phyloP scores from a whole-genome alignment of 495 filamentous ascomycete species.

The Margaritispora aquatica region DNA sequence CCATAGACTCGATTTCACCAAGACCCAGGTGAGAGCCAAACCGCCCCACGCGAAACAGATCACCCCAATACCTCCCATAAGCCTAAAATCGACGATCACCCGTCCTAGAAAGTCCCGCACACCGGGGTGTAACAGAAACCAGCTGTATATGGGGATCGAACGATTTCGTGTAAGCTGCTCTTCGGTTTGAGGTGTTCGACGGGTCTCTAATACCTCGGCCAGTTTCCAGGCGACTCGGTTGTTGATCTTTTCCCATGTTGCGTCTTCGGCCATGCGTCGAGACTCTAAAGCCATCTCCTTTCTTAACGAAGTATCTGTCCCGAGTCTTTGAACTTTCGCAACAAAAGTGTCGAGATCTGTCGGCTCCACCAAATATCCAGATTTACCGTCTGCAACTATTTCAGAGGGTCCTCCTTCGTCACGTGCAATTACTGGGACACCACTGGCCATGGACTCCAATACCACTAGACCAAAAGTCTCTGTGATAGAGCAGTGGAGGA shows the following conservation, averaged over 20 bases:
- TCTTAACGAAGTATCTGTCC: constrained; percentile 31
- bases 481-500: constrained; percentile 58
- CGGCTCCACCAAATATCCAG: constrained; percentile 51
- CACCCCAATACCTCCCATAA: constrained; percentile 29
- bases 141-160: constrained; percentile 18
- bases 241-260: constrained; percentile 60
- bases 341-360: constrained; percentile 48
- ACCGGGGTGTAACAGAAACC: constrained; percentile 18
- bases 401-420: constrained; percentile 60
- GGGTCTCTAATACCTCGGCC: constrained; percentile 38
- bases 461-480: constrained; percentile 63
- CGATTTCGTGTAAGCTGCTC: not conserved
- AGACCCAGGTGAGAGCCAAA: constrained; percentile 25
- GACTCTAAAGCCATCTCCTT: constrained; percentile 33
- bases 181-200: not conserved
- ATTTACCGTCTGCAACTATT: constrained; percentile 47
- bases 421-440: constrained; percentile 55
- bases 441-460: constrained; percentile 60
- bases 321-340: constrained; percentile 34
- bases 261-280: constrained; percentile 45
- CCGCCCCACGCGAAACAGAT: constrained; percentile 34
- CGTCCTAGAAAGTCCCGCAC: constrained; percentile 6
- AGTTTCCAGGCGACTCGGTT: constrained; percentile 54
- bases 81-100: constrained; percentile 22
- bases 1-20: constrained; percentile 15